Evolutionary conservation across 2,329 filamentous ascomycete genomes (phyloP).

Genomic region (Xylariaceae sp.): DNA sequence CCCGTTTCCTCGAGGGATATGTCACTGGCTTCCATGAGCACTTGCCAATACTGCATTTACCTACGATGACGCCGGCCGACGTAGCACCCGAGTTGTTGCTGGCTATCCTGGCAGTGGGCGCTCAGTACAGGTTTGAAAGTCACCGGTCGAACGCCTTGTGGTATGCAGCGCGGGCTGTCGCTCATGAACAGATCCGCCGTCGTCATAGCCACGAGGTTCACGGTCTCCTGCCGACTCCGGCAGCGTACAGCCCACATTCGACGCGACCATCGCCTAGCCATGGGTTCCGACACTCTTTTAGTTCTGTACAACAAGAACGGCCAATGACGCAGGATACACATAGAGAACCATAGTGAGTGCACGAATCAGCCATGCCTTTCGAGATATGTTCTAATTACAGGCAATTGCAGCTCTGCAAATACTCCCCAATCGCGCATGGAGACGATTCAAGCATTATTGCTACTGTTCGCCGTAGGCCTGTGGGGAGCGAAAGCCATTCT

Average conservation of each 20-base stretch:
- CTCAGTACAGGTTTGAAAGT: constrained; percentile 57
- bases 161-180: constrained; percentile 53
- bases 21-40: constrained; percentile 57
- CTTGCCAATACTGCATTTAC: constrained; percentile 56
- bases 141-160: constrained; percentile 52
- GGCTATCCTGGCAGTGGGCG: constrained; percentile 60
- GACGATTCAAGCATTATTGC: constrained; percentile 56
- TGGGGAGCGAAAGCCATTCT: constrained; percentile 55
- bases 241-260: constrained; percentile 53
- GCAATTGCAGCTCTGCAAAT: constrained; percentile 43
- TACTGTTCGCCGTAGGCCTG: constrained; percentile 53
- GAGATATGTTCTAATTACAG: constrained; percentile 5
- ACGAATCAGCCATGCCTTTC: background rate
- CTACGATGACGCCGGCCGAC: constrained; percentile 56
- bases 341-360: constrained; percentile 49
- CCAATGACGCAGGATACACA: constrained; percentile 51
- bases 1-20: constrained; percentile 63
- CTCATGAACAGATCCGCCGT: constrained; percentile 50
- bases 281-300: constrained; percentile 51
- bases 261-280: constrained; percentile 51
- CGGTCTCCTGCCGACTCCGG: constrained; percentile 46
- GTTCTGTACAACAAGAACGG: constrained; percentile 49
- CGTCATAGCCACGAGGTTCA: constrained; percentile 50
- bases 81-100: constrained; percentile 61
- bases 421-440: constrained; percentile 53